Evolutionary conservation across 176 grass and related monocot genomes (phyloP), one percentile per base, ranked within the genome.

Genomic region (Rhynchospora tenuis): DNA sequence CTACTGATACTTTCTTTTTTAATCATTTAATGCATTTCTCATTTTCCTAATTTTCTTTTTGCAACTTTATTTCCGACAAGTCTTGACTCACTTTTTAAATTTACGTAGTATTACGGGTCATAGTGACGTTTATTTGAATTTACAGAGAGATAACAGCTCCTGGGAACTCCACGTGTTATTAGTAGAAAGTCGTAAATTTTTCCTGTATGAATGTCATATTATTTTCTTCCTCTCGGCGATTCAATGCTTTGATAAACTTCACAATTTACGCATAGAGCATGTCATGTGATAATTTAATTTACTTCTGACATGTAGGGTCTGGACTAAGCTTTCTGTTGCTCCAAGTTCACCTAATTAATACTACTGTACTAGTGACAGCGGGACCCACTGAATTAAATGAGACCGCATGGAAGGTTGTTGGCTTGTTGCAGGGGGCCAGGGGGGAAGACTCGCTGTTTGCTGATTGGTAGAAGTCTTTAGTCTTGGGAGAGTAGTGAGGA

Each of bases 1-100:
- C 75, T 65, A 26, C 73, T 71, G 50, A 86, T 86, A 62, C 66
- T 79, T 84, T 52, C 44, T 59, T 72, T 76, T 3, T 22, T 62
- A 80, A 60, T 75, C 68, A 64, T 50, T 13, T 59, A 42, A 29
- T 45, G 48, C 4, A 9, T 66, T 62, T 79, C 44, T 26, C 48
- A 29, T 82, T 51, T 87, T 38, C 6, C 26, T 78, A 38, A 2
- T 43, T 84, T 80, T 16, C 62, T 52, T 83, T 83, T 50, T 7
- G 78, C 62, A 87, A 82, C 59, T 4, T 81, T 79, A 62, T 88
- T 68, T 81, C 86, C 86, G 87, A 38, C 61, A 65, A 90, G 85
- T 88, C 84, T 79, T 78, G 45, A 43, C 15, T 33, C 59, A 81
- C 79, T 12, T 16, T 24, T 64, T 0, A 47, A 47, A 28, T 64